A percentile compares a stretch with the other conserved stretches of the same genome.
Conservation (phyloP, 2,329 filamentous ascomycete genomes). For the Pezicula neosporulosa region DNA sequence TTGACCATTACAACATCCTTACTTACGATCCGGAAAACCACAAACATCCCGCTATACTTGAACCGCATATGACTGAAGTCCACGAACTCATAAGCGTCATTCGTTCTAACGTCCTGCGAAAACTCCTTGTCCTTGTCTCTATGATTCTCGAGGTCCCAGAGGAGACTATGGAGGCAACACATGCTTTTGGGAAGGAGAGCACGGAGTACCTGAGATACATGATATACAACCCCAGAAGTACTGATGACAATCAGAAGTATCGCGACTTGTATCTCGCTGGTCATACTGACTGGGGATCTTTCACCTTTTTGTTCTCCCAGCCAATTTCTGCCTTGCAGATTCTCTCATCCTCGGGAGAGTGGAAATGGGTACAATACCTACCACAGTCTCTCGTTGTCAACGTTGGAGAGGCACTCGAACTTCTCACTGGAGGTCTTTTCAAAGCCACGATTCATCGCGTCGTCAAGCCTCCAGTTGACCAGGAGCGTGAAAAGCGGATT, state of each 20-base stretch:
- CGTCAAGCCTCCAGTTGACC: slow-evolving; percentile 30
- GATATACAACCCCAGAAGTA: slow-evolving; percentile 33
- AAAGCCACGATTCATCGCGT: slow-evolving; percentile 30
- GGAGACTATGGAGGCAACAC: slow-evolving; percentile 31
- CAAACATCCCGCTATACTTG: slow-evolving; percentile 14
- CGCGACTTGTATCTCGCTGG: slow-evolving; percentile 35
- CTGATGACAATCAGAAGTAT: slow-evolving; percentile 32
- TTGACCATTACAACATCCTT: slow-evolving; percentile 9
- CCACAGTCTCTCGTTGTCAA: slow-evolving; percentile 35
- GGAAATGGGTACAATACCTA: slow-evolving; percentile 34
- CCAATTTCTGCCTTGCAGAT: slow-evolving; percentile 36
- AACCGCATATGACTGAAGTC: slow-evolving; percentile 21
- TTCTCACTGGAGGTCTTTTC: slow-evolving; percentile 28
- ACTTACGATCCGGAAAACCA: slow-evolving; percentile 22
- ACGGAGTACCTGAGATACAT: slow-evolving; percentile 36
- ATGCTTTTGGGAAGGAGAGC: slow-evolving; percentile 30
- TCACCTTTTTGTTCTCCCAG: slow-evolving; percentile 37
- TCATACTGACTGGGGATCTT: slow-evolving; percentile 38
- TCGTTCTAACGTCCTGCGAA: slow-evolving; percentile 24
- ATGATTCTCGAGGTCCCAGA: slow-evolving; percentile 35
- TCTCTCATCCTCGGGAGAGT: slow-evolving; percentile 31
- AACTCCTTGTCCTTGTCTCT: slow-evolving; percentile 36
- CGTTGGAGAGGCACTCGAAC: slow-evolving; percentile 29
- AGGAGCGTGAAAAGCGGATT: slow-evolving; percentile 31
- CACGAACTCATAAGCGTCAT: slow-evolving; percentile 25